A percentile compares a stretch with the other conserved stretches of the same genome.
Conservation (phyloP, 495 filamentous ascomycete species). For the Lasiosphaeriaceae sp. region DNA sequence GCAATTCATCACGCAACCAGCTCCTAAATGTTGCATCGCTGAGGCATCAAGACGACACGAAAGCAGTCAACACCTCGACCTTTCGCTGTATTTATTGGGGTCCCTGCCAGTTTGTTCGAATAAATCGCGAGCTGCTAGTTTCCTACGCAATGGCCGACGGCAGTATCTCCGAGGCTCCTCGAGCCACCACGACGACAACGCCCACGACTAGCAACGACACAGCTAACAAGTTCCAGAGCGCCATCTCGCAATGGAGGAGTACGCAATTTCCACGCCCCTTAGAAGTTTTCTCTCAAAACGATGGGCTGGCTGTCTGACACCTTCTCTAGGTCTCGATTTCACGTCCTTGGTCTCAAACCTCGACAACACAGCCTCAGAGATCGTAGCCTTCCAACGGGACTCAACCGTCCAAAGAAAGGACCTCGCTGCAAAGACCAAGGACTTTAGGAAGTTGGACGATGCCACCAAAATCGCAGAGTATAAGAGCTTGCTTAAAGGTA, state of each 20-base stretch:
- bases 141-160: slow-evolving; percentile 27
- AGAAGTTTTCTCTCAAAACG: background rate
- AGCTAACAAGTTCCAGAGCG: slow-evolving; percentile 89
- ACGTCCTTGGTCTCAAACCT: slow-evolving; percentile 80
- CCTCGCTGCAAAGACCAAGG: slow-evolving; percentile 96
- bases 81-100: background rate
- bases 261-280: slow-evolving; percentile 19
- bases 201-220: slow-evolving; percentile 37
- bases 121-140: background rate
- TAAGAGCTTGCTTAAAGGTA: slow-evolving; percentile 85
- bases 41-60: background rate
- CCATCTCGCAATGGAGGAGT: slow-evolving; percentile 97
- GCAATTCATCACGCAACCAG: background rate
- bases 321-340: slow-evolving; percentile 73
- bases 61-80: background rate
- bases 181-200: slow-evolving; percentile 1
- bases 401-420: slow-evolving; percentile 93
- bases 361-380: slow-evolving; percentile 87
- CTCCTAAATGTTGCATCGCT: background rate
- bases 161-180: slow-evolving; percentile 17
- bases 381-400: slow-evolving; percentile 87
- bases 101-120: background rate
- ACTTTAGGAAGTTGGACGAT: slow-evolving; percentile 94
- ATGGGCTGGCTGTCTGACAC: slow-evolving; percentile 3
- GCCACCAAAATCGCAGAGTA: slow-evolving; percentile 79